Evolutionary conservation across 805 yeast species (phyloP).

Genomic region (Candida gorgasii): DNA sequence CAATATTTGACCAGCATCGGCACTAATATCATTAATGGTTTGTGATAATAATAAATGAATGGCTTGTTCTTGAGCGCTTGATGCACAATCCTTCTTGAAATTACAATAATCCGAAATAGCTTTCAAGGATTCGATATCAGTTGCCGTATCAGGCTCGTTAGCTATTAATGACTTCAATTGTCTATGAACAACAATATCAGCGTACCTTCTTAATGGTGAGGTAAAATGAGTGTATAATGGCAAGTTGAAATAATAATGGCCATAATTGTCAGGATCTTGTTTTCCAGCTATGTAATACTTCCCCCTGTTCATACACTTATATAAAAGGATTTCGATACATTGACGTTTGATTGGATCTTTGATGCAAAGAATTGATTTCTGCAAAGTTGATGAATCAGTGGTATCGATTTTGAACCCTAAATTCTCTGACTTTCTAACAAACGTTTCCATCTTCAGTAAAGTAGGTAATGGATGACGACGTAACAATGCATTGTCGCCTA

Average conservation of each 20-base stretch:
- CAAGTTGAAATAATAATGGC: conserved; percentile 77
- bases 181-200: conserved; percentile 89
- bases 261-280: conserved; percentile 73
- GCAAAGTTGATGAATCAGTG: conserved; percentile 66
- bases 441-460: conserved; percentile 73
- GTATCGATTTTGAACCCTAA: conserved; percentile 74
- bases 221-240: conserved; percentile 92
- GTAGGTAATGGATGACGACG: conserved; percentile 89
- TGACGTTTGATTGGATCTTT: conserved; percentile 62
- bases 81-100: conserved; percentile 93
- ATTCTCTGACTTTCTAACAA: conserved; percentile 67
- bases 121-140: conserved; percentile 66
- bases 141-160: conserved; percentile 8
- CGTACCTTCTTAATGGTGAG: conserved; percentile 89
- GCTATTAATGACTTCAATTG: conserved; percentile 73
- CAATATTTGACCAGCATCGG: conserved; percentile 74
- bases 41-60: conserved; percentile 83
- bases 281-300: conserved; percentile 88
- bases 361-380: conserved; percentile 66
- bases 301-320: conserved; percentile 81
- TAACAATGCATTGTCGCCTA: conserved; percentile 81
- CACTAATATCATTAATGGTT: conserved; percentile 73
- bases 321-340: conserved; percentile 76
- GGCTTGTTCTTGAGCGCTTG: conserved; percentile 91
- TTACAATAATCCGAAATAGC: conserved; percentile 90